Conservation (phyloP, 768 basidiomycete genomes). For the Pleurotus ostreatus region DNA sequence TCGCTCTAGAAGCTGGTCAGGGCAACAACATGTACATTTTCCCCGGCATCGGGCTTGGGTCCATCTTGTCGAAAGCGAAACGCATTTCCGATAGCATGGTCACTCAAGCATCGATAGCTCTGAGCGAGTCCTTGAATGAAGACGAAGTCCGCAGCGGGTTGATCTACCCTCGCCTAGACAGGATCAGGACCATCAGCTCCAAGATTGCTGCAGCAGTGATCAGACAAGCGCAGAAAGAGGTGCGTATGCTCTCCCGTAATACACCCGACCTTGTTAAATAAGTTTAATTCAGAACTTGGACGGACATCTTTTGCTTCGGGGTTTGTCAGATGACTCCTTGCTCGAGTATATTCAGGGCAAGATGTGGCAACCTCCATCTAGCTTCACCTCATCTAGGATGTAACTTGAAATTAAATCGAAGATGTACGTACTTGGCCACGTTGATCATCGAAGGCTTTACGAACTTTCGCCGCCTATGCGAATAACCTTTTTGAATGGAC, state of each 20-base stretch:
- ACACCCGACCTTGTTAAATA: background rate
- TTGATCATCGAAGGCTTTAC: too few species aligned
- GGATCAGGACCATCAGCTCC: constrained; percentile 66
- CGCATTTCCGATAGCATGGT: constrained; percentile 69
- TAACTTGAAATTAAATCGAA: background rate
- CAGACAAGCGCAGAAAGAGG: constrained; percentile 60
- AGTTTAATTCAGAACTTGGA: constrained; percentile 33
- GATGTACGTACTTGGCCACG: too few species aligned
- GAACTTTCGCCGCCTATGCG: too few species aligned
- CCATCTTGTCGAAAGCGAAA: constrained; percentile 52
- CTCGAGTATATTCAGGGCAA: constrained; percentile 47
- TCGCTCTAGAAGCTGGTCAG: constrained; percentile 59
- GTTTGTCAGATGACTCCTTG: constrained; percentile 42
- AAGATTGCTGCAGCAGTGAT: constrained; percentile 60
- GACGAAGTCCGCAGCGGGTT: constrained; percentile 53
- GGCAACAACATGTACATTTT: constrained; percentile 82
- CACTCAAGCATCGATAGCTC: constrained; percentile 59
- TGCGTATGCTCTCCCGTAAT: constrained; percentile 20
- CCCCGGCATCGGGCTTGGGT: constrained; percentile 58
- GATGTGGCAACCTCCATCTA: constrained; percentile 48
- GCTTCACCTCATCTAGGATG: constrained; percentile 12
- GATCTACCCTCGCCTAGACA: constrained; percentile 64
- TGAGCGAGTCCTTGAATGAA: constrained; percentile 50
- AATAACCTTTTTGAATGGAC: too few species aligned
- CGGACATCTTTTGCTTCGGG: constrained; percentile 41